These are phyloP conservation scores for Heritiera littoralis DNA, from an alignment of 345 rosid species.

Conservation along the genomic window DNA sequence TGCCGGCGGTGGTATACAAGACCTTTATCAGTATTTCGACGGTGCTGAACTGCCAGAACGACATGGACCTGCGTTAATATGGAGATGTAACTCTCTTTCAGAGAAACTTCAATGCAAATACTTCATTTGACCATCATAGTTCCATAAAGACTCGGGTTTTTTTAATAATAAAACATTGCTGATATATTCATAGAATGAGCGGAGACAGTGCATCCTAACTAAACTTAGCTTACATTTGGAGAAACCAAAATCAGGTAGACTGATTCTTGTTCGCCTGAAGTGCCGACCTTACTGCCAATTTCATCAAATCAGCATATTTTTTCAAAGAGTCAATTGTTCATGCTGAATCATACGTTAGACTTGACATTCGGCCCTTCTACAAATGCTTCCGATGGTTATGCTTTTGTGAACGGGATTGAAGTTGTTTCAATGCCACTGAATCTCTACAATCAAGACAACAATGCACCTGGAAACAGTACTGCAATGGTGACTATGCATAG, in stretches of 20 bases:
- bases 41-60: not conserved
- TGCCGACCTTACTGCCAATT: constrained; percentile 20
- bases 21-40: not conserved
- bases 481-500: constrained; percentile 31
- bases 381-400: constrained; percentile 4
- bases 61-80: not conserved
- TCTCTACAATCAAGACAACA: constrained; percentile 27
- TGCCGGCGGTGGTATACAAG: not conserved
- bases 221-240: not conserved
- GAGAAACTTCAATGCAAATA: not conserved
- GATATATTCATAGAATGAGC: not conserved
- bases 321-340: constrained; percentile 28
- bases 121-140: not conserved
- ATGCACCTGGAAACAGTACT: not conserved
- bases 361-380: constrained; percentile 29
- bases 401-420: constrained; percentile 22
- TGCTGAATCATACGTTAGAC: not conserved
- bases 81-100: constrained; percentile 1
- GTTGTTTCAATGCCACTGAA: constrained; percentile 30
- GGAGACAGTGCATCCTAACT: not conserved
- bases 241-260: not conserved
- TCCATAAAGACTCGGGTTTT: not conserved
- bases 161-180: not conserved
- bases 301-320: not conserved
- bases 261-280: not conserved